Evolutionary conservation across 2,329 filamentous ascomycete genomes (phyloP).

Genomic region (Tolypocladium cylindrosporum): DNA sequence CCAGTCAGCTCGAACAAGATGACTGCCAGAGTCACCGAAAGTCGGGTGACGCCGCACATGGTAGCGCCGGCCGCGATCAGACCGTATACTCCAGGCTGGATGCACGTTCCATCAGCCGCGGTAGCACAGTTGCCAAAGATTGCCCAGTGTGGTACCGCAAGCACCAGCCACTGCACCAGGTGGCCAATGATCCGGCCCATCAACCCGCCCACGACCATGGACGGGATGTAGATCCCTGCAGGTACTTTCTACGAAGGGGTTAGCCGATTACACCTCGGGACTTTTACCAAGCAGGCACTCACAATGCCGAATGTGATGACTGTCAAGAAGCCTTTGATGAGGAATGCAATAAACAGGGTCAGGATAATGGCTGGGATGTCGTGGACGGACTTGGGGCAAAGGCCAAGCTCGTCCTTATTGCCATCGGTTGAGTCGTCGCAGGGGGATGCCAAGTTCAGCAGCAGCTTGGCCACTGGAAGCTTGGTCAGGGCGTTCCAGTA

Average conservation of each 20-base stretch:
- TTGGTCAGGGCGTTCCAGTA: slow-evolving; percentile 94
- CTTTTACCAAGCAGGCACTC: slow-evolving; percentile 19
- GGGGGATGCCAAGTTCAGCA: slow-evolving; percentile 84
- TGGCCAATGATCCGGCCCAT: slow-evolving; percentile 86
- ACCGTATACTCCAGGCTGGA: slow-evolving; percentile 94
- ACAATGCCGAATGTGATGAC: slow-evolving; percentile 85
- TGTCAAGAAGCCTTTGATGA: slow-evolving; percentile 84
- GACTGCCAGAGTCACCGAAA: slow-evolving; percentile 88
- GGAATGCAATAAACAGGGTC: slow-evolving; percentile 65
- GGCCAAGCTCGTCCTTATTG: slow-evolving; percentile 53
- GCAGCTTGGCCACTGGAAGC: slow-evolving; percentile 77
- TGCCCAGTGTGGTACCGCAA: slow-evolving; percentile 59
- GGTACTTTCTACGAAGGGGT: slow-evolving; percentile 62
- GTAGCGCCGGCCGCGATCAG: slow-evolving; percentile 90
- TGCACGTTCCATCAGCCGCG: slow-evolving; percentile 66
- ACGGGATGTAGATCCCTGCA: slow-evolving; percentile 94
- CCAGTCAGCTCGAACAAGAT: slow-evolving; percentile 95
- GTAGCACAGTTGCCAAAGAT: slow-evolving; percentile 68
- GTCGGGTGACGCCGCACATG: slow-evolving; percentile 92
- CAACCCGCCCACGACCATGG: slow-evolving; percentile 94
- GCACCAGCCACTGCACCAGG: slow-evolving; percentile 68
- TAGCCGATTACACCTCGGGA: slow-evolving; percentile 2
- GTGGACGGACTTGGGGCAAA: slow-evolving; percentile 64
- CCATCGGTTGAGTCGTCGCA: slow-evolving; percentile 58
- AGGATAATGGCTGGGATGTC: slow-evolving; percentile 71